Conservation (phyloP, 1,139 yeast genomes). For the Geotrichum phurueaensis region DNA sequence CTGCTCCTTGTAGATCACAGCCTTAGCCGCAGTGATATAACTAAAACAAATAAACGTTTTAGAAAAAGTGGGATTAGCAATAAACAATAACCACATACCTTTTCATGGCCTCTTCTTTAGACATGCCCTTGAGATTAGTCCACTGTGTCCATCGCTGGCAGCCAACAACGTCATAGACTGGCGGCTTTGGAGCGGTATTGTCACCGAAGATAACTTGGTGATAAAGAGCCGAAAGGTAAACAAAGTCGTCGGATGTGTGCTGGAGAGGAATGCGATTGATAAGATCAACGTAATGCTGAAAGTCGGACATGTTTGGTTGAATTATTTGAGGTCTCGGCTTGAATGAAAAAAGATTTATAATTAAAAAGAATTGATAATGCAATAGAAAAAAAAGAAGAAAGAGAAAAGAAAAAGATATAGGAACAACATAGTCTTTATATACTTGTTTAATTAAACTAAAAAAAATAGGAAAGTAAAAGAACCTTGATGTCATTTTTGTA, state of each 20-base stretch:
- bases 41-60: background rate
- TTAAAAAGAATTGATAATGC: background rate
- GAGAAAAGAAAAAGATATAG: background rate
- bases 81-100: background rate
- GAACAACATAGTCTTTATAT: background rate
- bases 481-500: too few relatives aligned
- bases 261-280: conserved; percentile 3
- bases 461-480: too few relatives aligned
- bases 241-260: conserved; percentile 9
- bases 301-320: background rate
- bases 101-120: background rate
- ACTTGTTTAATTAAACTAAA: background rate
- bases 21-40: background rate
- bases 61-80: background rate
- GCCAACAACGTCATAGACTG: conserved; percentile 3
- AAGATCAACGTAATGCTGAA: background rate
- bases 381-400: background rate
- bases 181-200: background rate
- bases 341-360: background rate
- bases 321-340: too few relatives aligned
- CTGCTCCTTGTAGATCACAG: background rate
- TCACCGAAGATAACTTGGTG: conserved; percentile 4
- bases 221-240: conserved; percentile 2
- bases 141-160: conserved; percentile 3
- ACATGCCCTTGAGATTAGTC: conserved; percentile 2